These are phyloP conservation scores for Endotrypanum monterogeii DNA, from an alignment of 208 protist species.

Conservation along the genomic window DNA sequence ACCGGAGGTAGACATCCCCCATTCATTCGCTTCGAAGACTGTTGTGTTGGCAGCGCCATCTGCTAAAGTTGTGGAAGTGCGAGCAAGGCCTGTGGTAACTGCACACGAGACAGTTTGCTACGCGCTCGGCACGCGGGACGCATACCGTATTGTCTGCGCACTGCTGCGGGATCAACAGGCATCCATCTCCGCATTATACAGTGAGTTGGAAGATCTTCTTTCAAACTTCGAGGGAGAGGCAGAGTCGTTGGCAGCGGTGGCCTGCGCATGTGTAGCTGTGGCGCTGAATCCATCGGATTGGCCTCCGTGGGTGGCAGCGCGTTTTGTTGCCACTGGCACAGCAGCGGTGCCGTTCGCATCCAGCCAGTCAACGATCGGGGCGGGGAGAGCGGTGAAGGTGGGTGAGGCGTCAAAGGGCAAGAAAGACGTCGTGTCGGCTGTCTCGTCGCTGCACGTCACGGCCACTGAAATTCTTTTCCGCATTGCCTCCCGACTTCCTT, in stretches of 20 bases:
- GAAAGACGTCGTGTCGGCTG: not conserved
- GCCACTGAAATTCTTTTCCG: slow-evolving; percentile 11
- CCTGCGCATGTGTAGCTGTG: slow-evolving; percentile 48
- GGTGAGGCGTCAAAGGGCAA: not conserved
- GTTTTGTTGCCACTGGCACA: slow-evolving; percentile 17
- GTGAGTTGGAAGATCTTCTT: slow-evolving; percentile 18
- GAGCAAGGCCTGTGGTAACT: not conserved
- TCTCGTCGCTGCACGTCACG: slow-evolving; percentile 19
- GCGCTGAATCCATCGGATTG: slow-evolving; percentile 28
- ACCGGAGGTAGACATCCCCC: not conserved
- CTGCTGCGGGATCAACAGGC: slow-evolving; percentile 10
- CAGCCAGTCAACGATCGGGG: not conserved
- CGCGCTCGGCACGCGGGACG: slow-evolving; percentile 25
- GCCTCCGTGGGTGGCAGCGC: slow-evolving; percentile 34
- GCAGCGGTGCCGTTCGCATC: slow-evolving; percentile 8
- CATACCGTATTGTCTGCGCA: slow-evolving; percentile 16
- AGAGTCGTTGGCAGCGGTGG: slow-evolving; percentile 23
- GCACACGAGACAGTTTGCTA: slow-evolving; percentile 3
- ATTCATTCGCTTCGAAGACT: not conserved
- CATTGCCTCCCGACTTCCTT: slow-evolving; percentile 11
- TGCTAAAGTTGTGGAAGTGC: not conserved
- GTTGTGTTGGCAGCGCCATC: slow-evolving; percentile 2
- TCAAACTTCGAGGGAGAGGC: slow-evolving; percentile 20
- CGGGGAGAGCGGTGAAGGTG: not conserved
- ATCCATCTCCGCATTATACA: not conserved